phyloP scores from a whole-genome alignment of 129 eudicot genomes.

The Saussurea involucrata region DNA sequence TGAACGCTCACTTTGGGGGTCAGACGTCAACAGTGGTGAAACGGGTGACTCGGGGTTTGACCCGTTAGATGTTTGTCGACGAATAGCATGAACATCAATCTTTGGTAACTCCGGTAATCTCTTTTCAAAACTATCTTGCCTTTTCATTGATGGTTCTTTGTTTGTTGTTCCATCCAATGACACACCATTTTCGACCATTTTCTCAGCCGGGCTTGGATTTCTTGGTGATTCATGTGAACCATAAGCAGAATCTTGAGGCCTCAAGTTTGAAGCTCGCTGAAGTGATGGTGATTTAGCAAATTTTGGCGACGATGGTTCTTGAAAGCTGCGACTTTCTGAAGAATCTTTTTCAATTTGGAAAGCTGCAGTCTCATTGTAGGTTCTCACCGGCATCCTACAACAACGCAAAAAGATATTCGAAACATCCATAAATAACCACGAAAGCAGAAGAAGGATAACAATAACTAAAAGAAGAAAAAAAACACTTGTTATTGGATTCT shows the following conservation, averaged over 20 bases:
- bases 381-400: constrained; percentile 81
- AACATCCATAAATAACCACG: not conserved
- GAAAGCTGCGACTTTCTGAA: constrained; percentile 58
- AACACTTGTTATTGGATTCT: not conserved
- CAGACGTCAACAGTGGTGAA: constrained; percentile 95
- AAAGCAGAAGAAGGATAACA: not conserved
- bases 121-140: constrained; percentile 96
- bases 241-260: constrained; percentile 52
- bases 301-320: constrained; percentile 86
- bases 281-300: constrained; percentile 92
- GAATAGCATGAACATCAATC: constrained; percentile 68
- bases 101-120: constrained; percentile 88
- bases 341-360: constrained; percentile 80
- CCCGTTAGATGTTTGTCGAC: constrained; percentile 56
- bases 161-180: constrained; percentile 48
- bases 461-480: not conserved
- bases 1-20: constrained; percentile 86
- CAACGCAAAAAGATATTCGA: constrained; percentile 2
- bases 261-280: constrained; percentile 70
- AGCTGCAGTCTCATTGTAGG: constrained; percentile 59
- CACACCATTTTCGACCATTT: constrained; percentile 57
- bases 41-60: constrained; percentile 96
- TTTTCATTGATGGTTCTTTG: constrained; percentile 77
- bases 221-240: constrained; percentile 78
- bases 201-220: constrained; percentile 72